Evolutionary conservation across 345 rosid genomes (phyloP), one percentile per base, ranked within the genome.

Genomic region (Conringia planisiliqua): DNA sequence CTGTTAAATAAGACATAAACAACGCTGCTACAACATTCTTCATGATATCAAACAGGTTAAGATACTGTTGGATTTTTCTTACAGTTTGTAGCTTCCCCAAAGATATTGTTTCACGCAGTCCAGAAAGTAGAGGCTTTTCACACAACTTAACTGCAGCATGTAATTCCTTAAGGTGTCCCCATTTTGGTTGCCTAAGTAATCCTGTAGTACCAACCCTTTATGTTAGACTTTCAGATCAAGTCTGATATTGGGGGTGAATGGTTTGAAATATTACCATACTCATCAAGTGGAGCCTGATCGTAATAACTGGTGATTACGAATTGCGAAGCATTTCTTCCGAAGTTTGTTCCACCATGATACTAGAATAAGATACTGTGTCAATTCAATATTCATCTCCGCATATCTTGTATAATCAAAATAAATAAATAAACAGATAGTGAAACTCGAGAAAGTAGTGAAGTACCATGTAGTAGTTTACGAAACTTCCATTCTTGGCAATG

Each of bases 311-410:
- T 74, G 12, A 73, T 68, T n/a, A 86, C 76, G 43, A 80, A 93
- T 56, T 85, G 84, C 20, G 95, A 77, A 7, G 83, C 86, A 50
- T 78, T 76, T 74, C 97, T 84, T 61, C 93, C 97, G 39, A 87
- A 90, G 80, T 89, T 93, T 6, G 97, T 90, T 80, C 97, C 98
- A 30, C 97, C 98, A 64, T 93, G 93, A 78, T 89, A 93, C 98
- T 93, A 66, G 60, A 29, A 70, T 27, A 62, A 44, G 71, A 76
- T 27, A 29, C 1, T 13, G 27, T 35, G 13, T 63, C 17, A 70
- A 46, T 54, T 22, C 44, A 69, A 16, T 48, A 52, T 24, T 35
- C 42, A 35, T 14, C 65, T 26, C 33, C 20, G 50, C 75, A 35
- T 29, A 48, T 20, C 22, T 22, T 62, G 3, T 43, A 50, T 10